Evolutionary conservation across 768 basidiomycete genomes (phyloP).

Genomic region (Leccinellum rugosiceps): DNA sequence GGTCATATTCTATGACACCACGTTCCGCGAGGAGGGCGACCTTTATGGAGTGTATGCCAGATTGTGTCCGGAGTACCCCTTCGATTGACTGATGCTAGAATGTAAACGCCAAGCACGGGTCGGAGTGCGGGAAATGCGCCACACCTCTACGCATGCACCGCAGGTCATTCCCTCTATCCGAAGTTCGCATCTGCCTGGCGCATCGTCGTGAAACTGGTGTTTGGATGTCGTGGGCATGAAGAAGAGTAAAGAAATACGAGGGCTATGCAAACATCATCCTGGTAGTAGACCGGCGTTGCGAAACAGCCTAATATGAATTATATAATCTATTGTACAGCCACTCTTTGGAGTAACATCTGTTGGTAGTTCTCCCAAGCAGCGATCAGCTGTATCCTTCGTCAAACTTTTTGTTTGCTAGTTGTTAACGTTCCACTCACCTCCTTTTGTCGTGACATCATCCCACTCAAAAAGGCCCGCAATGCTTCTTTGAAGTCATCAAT

Average conservation of each 20-base stretch:
- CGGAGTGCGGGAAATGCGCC: slow-evolving; percentile 14
- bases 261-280: background rate
- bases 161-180: slow-evolving; percentile 91
- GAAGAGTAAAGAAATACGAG: background rate
- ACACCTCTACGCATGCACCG: slow-evolving; percentile 82
- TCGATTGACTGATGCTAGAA: slow-evolving; percentile 64
- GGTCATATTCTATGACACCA: slow-evolving; percentile 87
- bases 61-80: slow-evolving; percentile 72
- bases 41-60: slow-evolving; percentile 88
- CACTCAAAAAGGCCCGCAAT: slow-evolving; percentile 80
- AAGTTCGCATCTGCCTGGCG: slow-evolving; percentile 64
- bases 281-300: background rate
- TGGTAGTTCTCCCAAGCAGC: slow-evolving; percentile 81
- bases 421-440: slow-evolving; percentile 44
- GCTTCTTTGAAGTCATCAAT: slow-evolving; percentile 89
- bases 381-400: slow-evolving; percentile 54
- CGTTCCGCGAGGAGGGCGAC: slow-evolving; percentile 98
- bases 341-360: slow-evolving; percentile 56
- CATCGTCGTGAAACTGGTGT: slow-evolving; percentile 8
- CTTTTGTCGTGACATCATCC: slow-evolving; percentile 83
- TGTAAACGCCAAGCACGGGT: background rate
- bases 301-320: slow-evolving; percentile 1
- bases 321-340: slow-evolving; percentile 2
- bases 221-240: slow-evolving; percentile 3
- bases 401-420: background rate